Conservation (phyloP, 1,284 basidiomycete species). For the Pseudozyma pruni region DNA sequence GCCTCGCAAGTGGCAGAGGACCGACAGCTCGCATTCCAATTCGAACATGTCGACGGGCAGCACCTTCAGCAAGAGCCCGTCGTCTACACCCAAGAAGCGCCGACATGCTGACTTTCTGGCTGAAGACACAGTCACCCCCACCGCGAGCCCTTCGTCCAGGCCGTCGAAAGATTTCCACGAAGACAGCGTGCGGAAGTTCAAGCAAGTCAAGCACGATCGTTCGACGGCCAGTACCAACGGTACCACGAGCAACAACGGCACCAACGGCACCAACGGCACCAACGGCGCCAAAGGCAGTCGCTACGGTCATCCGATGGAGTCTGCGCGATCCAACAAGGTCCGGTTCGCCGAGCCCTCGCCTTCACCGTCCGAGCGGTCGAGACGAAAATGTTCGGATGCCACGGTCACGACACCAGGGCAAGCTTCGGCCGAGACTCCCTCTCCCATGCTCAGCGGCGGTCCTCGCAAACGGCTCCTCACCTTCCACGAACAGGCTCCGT, state of each 20-base stretch:
- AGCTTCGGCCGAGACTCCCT: no score
- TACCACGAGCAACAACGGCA: neutral
- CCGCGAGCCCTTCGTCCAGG: conserved; percentile 15
- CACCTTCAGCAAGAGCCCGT: conserved; percentile 29
- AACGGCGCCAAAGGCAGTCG: neutral
- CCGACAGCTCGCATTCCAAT: conserved; percentile 27
- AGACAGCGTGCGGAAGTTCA: conserved; percentile 36
- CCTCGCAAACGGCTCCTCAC: conserved; percentile 8
- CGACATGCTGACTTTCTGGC: conserved; percentile 11
- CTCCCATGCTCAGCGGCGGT: neutral
- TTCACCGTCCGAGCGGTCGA: neutral
- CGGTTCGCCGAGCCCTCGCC: conserved; percentile 16
- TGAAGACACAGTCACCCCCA: neutral
- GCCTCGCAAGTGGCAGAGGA: conserved; percentile 22
- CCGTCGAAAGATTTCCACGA: conserved; percentile 27
- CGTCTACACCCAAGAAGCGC: conserved; percentile 34
- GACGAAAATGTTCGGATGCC: neutral
- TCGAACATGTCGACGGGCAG: conserved; percentile 22
- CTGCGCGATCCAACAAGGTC: conserved; percentile 12
- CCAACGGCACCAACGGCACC: conserved; percentile 1
- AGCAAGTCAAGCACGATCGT: conserved; percentile 21
- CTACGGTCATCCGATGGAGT: neutral
- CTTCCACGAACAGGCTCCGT: conserved; percentile 39
- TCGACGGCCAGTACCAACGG: conserved; percentile 6
- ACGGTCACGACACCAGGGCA: neutral